Evolutionary conservation across 805 yeast species (phyloP).

Genomic region (Candida ascalaphidarum): DNA sequence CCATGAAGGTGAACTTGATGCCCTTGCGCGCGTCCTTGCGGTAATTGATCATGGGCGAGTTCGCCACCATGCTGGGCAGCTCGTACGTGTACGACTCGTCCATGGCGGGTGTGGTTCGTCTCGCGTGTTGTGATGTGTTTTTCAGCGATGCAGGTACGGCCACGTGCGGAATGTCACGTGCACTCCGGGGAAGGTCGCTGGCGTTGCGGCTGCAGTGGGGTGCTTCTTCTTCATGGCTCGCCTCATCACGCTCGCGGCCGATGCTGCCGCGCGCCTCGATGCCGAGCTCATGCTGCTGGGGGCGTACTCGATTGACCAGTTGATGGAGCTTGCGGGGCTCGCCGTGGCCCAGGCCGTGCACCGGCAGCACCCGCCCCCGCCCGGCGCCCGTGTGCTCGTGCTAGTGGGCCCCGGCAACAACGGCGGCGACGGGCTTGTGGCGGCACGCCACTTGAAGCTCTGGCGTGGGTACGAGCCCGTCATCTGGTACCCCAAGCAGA

Average conservation of each 20-base stretch:
- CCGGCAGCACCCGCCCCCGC: slow-evolving; percentile 51
- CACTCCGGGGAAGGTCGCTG: too few species aligned
- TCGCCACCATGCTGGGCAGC: slow-evolving; percentile 16
- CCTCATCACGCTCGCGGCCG: slow-evolving; percentile 26
- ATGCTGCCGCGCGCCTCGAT: slow-evolving; percentile 71
- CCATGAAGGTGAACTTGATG: slow-evolving; percentile 63
- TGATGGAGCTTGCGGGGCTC: slow-evolving; percentile 95
- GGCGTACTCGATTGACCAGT: slow-evolving; percentile 75
- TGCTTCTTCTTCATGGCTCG: too few species aligned
- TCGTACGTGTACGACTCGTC: slow-evolving; percentile 13
- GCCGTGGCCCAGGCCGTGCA: slow-evolving; percentile 86
- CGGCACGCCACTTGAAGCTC: slow-evolving; percentile 80
- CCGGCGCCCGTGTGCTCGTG: slow-evolving; percentile 42
- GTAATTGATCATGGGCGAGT: slow-evolving; percentile 40
- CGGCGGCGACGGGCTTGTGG: slow-evolving; percentile 95
- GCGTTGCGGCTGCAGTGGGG: too few species aligned
- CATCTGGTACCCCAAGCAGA: slow-evolving; percentile 69
- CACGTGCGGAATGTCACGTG: too few species aligned
- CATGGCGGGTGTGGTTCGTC: slow-evolving; percentile 3
- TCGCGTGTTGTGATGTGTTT: background rate
- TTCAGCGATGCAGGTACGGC: background rate
- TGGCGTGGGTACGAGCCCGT: slow-evolving; percentile 68
- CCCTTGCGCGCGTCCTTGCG: slow-evolving; percentile 68
- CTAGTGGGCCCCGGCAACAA: slow-evolving; percentile 95
- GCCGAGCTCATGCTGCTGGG: slow-evolving; percentile 79